phyloP scores from a whole-genome alignment of 1,284 basidiomycete species.

The Ganoderma lingzhi region DNA sequence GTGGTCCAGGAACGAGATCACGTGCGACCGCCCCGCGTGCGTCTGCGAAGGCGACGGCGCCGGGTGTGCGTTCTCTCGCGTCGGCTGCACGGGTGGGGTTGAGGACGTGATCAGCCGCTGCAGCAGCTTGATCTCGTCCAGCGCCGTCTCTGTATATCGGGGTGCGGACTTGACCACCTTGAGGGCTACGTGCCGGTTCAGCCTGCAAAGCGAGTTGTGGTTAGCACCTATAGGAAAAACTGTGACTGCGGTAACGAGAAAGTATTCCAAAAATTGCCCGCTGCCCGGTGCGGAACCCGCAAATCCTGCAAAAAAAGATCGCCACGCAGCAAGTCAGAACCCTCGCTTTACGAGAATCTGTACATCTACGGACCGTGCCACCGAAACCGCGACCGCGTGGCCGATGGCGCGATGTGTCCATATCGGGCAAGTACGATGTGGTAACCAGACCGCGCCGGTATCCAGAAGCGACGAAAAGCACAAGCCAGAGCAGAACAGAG shows the following conservation, averaged over 20 bases:
- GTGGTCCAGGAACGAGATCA: constrained; percentile 97
- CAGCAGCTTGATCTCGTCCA: constrained; percentile 98
- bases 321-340: neutral
- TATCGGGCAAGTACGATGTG: constrained; percentile 4
- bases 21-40: constrained; percentile 82
- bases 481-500: too few relatives aligned
- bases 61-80: constrained; percentile 62
- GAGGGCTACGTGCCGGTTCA: constrained; percentile 96
- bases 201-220: too few relatives aligned
- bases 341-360: constrained; percentile 15
- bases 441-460: neutral
- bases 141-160: constrained; percentile 96
- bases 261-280: neutral
- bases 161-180: constrained; percentile 99
- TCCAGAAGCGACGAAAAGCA: too few relatives aligned
- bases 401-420: constrained; percentile 4
- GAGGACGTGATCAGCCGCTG: constrained; percentile 94
- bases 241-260: neutral
- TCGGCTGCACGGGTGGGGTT: constrained; percentile 66
- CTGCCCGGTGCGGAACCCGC: neutral
- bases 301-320: neutral
- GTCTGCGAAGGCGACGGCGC: constrained; percentile 72
- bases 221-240: constrained; percentile 6
- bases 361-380: constrained; percentile 16
- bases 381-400: constrained; percentile 1